Evolutionary conservation across 768 basidiomycete species (phyloP), one percentile per base, ranked within the genome.

Genomic region (Lactarius indigo): DNA sequence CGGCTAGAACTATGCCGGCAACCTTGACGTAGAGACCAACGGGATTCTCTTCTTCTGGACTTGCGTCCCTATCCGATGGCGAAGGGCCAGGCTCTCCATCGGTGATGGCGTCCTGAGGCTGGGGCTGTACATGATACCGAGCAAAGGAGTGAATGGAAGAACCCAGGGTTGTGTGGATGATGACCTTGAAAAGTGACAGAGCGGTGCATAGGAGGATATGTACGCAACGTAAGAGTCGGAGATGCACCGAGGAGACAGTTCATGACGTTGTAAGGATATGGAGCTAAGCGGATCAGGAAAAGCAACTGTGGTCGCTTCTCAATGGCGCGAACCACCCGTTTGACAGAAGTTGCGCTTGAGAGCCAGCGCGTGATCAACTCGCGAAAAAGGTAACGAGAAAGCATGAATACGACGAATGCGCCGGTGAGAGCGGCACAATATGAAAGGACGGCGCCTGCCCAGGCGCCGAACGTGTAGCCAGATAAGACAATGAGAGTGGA

Each of bases 231-330:
- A 71, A 96, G 85, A 7, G 89, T 86, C 37, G 88, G 88, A n/a
- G 91, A 87, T 2, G 92, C 91, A 9, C 95, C 94, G 57, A 97
- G 84, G 57, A 97, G 86, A 73, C 90, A 92, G 79, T 96, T 97
- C 87, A 96, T 92, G 73, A 96, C 91, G 78, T 96, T 96, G 80
- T 91, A 93, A 0, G 90, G 92, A 74, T 94, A 93, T 4, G 92
- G 92, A n/a, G 91, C 94, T 63, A 95, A 82, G 59, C 95, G 90
- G 71, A 97, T 92, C 67, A 96, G 85, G 80, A 96, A 94, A 23
- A 97, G 86, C 5, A 97, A 83, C 73, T 88, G 88, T 0, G 94
- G 94, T 60, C 89, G 86, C 76, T 87, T 87, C 79, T 96, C 93
- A 70, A 97, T 90, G 28, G 94, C 94, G 41, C 87, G 84, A 12